Evolutionary conservation across 2,329 filamentous ascomycete genomes (phyloP), one percentile per base, ranked within the genome.

Genomic region (Calonectria ilicicola): DNA sequence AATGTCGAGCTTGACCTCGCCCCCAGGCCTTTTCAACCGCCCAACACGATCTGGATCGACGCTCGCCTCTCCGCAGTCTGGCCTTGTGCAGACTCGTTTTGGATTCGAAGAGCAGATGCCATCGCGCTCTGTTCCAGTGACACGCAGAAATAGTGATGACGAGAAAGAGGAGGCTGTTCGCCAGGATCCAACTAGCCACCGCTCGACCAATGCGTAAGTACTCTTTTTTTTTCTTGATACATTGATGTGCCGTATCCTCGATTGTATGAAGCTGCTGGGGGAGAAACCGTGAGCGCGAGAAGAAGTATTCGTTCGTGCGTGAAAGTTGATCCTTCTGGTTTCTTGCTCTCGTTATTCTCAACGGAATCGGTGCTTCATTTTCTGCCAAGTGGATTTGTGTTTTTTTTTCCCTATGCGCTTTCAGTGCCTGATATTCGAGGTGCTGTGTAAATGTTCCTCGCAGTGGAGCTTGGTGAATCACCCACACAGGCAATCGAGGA

Each of bases 81-180:
- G 90, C 58, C 87, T 91, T 74, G 86, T 89, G 77, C 91, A 89
- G 74, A 89, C 88, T 74, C 87, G 89, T 67, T 91, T 91, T 72
- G 87, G 88, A 53, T 90, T 89, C 78, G 82, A 83, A 23, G 82
- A 83, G 32, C 77, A 82, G 89, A 86, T 95, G 60, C 93, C 95
- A 19, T 96, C 95, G 15, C 93, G 95, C 77, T 98, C 96, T 29
- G 93, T 98, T 64, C 95, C 96, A 58, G 92, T 91, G 35, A 97
- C 96, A 74, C 91, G 96, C 76, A 93, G 96, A 76, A 97, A 98
- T 82, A 98, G 96, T 67, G 94, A 98, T 81, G 94, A 96, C 77
- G 95, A 98, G 80, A 95, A 96, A 81, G 93, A 95, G 81, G 91
- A 93, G 77, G 91, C 93, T 75, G 90, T 93, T 80, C 88, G 91